A percentile compares a stretch with the other conserved stretches of the same genome.
phyloP scores from a whole-genome alignment of 345 rosid genomes.

The Boechera retrofracta region DNA sequence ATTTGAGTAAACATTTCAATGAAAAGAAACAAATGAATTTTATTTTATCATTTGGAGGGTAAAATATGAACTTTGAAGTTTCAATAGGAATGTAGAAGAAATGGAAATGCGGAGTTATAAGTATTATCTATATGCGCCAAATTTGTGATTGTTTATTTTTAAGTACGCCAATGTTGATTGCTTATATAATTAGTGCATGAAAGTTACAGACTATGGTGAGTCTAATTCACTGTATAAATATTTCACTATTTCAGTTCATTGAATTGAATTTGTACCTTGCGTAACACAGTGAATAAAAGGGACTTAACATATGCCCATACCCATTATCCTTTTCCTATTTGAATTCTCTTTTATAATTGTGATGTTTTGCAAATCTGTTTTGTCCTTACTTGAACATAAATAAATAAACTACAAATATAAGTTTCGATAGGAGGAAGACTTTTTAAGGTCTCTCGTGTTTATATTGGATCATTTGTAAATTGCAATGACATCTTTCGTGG shows the following conservation, averaged over 20 bases:
- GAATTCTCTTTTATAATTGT: conserved; percentile 5
- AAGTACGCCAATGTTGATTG: not conserved
- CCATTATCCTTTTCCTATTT: not conserved
- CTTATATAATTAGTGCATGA: not conserved
- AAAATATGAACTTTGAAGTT: no score
- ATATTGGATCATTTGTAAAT: not conserved
- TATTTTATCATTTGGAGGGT: no score
- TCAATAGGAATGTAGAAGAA: no score
- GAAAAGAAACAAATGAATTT: no score
- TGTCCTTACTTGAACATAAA: not conserved
- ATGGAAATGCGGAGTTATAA: no score
- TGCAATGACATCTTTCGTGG: not conserved
- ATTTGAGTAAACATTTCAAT: no score
- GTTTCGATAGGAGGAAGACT: conserved; percentile 1
- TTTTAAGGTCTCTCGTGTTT: not conserved
- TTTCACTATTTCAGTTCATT: not conserved
- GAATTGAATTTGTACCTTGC: not conserved
- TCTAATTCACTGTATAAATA: not conserved
- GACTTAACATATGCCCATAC: not conserved
- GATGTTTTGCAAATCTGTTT: conserved; percentile 22
- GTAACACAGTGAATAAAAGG: not conserved
- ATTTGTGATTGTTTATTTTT: not conserved
- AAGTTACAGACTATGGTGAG: not conserved
- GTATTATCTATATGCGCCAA: no score
- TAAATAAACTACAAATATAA: not conserved